Base-by-base conservation (phyloP, 768 basidiomycete genomes). In the Cyclocybe cylindracea region DNA sequence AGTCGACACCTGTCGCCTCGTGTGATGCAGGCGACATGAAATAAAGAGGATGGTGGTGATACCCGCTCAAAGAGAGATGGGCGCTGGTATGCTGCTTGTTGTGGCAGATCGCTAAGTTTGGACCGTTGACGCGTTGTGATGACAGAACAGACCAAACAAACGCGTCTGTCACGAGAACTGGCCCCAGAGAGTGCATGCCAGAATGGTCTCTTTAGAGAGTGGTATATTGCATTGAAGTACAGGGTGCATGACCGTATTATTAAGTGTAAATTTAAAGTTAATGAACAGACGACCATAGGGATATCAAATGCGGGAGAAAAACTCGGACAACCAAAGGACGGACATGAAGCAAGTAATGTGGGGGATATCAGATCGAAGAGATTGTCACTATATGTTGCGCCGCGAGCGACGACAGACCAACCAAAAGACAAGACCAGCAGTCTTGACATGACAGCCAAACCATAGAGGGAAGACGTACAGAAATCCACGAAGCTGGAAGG, bases 1-100 rank as follows among this genome's bases (percentile, higher is more conserved):
- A 79, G 1, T 78, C 71, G 33, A 78, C 62, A 5, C 18, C 38
- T 31, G 46, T 46, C 35, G 48, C 18, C 40, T 48, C 46, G 10
- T 24, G 24, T 2, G 24, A 24, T 24, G 24, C 5, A 24, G 43
- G 13, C 13, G 54, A 48, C 54, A 60, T 54, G 34, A 10, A 44
- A 46, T 24, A 24, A 24, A 24, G 24, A 24, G 24, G 24, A 24
- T 24, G 24, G 24, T 24, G 24, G 24, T 24, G 24, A 24, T 24
- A 24, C 24, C 24, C 24, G 24, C 24, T 24, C 24, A 24, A 24
- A 24, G 24, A 24, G 24, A 24, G 24, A 24, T 24, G 24, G 24
- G 24, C 24, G 24, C 24, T 24, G 24, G 24, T 24, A 24, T 24
- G 24, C 5, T 24, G 2, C 24, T 24, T 24, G 24, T 24, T 24